phyloP scores from a whole-genome alignment of 768 basidiomycete species.

The Pleurotus tuber-regium region DNA sequence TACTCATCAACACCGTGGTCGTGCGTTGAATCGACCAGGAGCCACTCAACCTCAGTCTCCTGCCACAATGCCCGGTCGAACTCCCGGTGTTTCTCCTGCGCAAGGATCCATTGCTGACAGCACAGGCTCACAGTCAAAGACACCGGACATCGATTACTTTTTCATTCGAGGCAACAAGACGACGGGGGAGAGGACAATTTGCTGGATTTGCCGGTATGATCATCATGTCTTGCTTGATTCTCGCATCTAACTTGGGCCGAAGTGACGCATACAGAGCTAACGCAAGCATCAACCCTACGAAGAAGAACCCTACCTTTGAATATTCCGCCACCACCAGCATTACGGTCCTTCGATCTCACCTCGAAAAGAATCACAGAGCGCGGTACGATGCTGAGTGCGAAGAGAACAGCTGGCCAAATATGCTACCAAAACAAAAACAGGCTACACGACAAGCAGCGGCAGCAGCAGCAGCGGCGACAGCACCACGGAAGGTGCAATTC shows the following conservation, averaged over 20 bases:
- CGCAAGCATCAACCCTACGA: neutral
- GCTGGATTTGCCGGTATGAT: neutral
- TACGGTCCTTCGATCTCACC: constrained; percentile 1
- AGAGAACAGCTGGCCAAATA: neutral
- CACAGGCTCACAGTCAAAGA: neutral
- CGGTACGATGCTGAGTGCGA: neutral
- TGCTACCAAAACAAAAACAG: neutral
- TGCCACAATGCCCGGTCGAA: neutral
- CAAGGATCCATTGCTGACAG: neutral
- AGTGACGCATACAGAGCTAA: neutral
- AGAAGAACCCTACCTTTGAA: neutral
- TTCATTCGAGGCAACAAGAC: neutral
- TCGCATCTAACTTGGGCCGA: neutral
- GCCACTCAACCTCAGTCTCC: neutral
- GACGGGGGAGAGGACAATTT: neutral
- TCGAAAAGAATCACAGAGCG: constrained; percentile 4
- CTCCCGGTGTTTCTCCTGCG: neutral
- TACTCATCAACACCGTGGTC: neutral
- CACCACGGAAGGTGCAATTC: neutral
- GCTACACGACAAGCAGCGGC: neutral
- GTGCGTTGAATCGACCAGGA: neutral
- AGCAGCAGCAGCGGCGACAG: neutral
- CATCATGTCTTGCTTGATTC: neutral
- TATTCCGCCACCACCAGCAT: neutral
- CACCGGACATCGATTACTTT: neutral